A percentile compares a stretch with the other conserved stretches of the same genome.
Conservation (phyloP, 2,329 filamentous ascomycete species). For the Ploettnerulaceae sp. region DNA sequence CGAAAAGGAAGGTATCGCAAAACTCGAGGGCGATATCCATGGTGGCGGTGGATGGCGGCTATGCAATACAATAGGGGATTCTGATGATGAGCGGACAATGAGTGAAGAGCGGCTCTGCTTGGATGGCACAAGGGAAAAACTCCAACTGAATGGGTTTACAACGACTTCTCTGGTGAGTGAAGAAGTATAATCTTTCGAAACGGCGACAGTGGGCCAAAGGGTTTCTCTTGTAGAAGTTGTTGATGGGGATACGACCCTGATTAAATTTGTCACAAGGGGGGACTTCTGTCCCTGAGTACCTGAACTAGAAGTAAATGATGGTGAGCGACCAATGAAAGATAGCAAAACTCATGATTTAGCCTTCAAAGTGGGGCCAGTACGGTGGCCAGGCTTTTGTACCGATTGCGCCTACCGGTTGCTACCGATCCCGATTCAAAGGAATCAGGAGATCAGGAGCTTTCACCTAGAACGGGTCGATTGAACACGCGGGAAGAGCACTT, state of each 20-base stretch:
- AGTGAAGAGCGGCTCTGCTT: background rate
- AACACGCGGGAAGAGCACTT: background rate
- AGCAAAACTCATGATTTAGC: slow-evolving; percentile 2
- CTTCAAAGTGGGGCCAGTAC: slow-evolving; percentile 1
- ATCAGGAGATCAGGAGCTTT: slow-evolving; percentile 7
- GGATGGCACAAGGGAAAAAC: background rate
- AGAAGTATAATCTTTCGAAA: background rate
- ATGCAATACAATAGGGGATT: no score
- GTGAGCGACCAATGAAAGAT: slow-evolving; percentile 3
- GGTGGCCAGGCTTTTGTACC: background rate
- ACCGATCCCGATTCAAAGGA: background rate
- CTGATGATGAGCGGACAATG: background rate
- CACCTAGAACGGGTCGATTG: background rate
- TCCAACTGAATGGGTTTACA: slow-evolving; percentile 11
- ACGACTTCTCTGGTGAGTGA: background rate
- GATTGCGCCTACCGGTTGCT: slow-evolving; percentile 4
- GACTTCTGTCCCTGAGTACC: slow-evolving; percentile 6
- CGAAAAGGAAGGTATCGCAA: slow-evolving; percentile 75
- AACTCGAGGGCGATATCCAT: slow-evolving; percentile 94
- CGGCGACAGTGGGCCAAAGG: background rate
- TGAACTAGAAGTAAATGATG: background rate
- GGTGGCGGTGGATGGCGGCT: slow-evolving; percentile 36
- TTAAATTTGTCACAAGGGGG: slow-evolving; percentile 1
- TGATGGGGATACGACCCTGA: background rate
- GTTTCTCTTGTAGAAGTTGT: slow-evolving; percentile 1